These are phyloP conservation scores for Podila verticillata DNA, from an alignment of 192 early-diverging fungal species.

Conservation along the genomic window DNA sequence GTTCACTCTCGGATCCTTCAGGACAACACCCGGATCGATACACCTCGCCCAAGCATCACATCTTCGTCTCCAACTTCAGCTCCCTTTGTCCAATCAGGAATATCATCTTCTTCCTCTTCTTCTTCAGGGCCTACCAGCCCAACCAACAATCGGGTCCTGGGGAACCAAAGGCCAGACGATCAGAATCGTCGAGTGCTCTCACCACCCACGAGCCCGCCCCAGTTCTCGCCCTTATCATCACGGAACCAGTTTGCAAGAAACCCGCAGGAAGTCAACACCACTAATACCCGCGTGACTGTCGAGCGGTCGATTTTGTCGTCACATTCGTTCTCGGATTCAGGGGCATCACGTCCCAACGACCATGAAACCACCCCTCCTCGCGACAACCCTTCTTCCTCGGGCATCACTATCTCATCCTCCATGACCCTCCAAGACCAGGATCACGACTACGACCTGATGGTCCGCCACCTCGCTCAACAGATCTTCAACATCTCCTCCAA, in stretches of 20 bases:
- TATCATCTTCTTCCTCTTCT: neutral
- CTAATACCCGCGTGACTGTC: too few relatives aligned
- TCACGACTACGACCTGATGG: conserved; percentile 47
- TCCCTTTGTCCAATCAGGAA: neutral
- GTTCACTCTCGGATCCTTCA: conserved; percentile 33
- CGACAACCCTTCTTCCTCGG: neutral
- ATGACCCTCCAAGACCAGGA: conserved; percentile 24
- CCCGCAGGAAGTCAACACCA: neutral
- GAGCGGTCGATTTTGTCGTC: too few relatives aligned
- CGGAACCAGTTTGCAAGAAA: neutral
- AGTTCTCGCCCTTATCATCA: conserved; percentile 10
- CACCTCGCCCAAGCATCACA: conserved; percentile 30
- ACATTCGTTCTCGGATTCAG: too few relatives aligned
- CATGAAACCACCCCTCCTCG: neutral
- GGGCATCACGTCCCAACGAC: neutral
- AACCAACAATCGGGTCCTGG: conserved; percentile 13
- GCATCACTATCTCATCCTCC: conserved; percentile 1
- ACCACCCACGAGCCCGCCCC: conserved; percentile 20
- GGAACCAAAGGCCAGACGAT: conserved; percentile 15
- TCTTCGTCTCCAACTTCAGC: conserved; percentile 1
- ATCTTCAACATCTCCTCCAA: conserved; percentile 52
- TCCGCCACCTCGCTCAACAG: conserved; percentile 45
- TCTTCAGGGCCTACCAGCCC: neutral
- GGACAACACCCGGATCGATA: conserved; percentile 44
- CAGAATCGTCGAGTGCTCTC: conserved; percentile 31